phyloP scores from a whole-genome alignment of 495 filamentous ascomycete species.

The Schizothecium vesticola region DNA sequence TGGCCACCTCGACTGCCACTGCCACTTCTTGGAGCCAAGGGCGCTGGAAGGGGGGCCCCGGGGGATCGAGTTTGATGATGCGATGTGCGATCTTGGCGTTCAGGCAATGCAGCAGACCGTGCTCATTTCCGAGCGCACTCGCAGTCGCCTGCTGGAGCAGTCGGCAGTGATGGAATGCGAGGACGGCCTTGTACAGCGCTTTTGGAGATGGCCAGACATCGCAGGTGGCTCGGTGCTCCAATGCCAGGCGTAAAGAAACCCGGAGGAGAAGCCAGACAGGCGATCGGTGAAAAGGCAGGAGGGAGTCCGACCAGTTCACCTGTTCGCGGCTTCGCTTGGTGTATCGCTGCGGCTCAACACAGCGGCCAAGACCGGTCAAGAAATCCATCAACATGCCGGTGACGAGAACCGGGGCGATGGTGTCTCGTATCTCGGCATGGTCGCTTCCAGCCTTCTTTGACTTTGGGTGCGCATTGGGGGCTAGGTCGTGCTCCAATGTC shows the following conservation, averaged over 20 bases:
- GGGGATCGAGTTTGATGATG: constrained; percentile 37
- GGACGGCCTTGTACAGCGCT: constrained; percentile 51
- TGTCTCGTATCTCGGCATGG: constrained; percentile 49
- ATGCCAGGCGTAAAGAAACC: constrained; percentile 44
- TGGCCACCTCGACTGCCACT: background rate
- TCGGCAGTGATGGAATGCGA: constrained; percentile 44
- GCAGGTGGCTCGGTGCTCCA: constrained; percentile 10
- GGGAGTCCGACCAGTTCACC: constrained; percentile 42
- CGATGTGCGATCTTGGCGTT: constrained; percentile 46
- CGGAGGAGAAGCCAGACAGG: constrained; percentile 57
- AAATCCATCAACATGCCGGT: constrained; percentile 50
- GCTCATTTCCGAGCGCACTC: constrained; percentile 25
- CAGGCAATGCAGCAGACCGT: constrained; percentile 36
- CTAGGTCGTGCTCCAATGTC: constrained; percentile 34
- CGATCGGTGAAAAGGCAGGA: constrained; percentile 51
- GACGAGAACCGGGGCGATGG: constrained; percentile 48
- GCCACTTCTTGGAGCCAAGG: constrained; percentile 4
- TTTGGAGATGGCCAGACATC: background rate
- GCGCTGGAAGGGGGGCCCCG: background rate
- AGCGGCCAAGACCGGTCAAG: constrained; percentile 40
- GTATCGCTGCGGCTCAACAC: constrained; percentile 30
- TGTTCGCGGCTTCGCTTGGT: constrained; percentile 59
- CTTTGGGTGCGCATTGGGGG: constrained; percentile 32
- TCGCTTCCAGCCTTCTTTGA: constrained; percentile 35
- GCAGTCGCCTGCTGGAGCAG: constrained; percentile 32